Evolutionary conservation across 352 stramenopile genomes (phyloP).

Genomic region (Pythium aphanidermatum): DNA sequence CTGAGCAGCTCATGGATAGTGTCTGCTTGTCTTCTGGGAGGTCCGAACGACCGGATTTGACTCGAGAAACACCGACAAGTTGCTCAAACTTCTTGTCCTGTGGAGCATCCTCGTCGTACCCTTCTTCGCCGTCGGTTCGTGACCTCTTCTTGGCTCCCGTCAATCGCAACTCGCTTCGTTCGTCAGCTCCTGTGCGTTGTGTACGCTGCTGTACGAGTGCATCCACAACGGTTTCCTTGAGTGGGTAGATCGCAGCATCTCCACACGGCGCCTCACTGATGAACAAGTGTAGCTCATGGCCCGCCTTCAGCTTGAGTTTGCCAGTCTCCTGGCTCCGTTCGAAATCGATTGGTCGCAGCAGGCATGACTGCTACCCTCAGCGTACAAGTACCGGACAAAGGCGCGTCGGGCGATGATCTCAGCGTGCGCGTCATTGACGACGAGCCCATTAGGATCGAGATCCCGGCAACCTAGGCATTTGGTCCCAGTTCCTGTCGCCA

Average conservation of each 20-base stretch:
- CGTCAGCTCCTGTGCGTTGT: slow-evolving; percentile 7
- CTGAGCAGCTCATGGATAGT: slow-evolving; percentile 90
- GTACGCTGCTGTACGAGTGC: slow-evolving; percentile 41
- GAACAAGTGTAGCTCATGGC: slow-evolving; percentile 85
- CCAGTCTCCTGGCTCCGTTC: slow-evolving; percentile 19
- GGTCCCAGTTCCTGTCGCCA: slow-evolving; percentile 57
- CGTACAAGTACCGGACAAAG: slow-evolving; percentile 82
- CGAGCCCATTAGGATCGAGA: slow-evolving; percentile 57
- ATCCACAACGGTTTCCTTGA: slow-evolving; percentile 68
- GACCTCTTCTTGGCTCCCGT: slow-evolving; percentile 60
- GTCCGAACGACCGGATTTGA: slow-evolving; percentile 92
- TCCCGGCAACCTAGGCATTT: slow-evolving; percentile 75
- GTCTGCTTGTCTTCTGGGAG: slow-evolving; percentile 80
- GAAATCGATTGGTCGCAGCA: slow-evolving; percentile 43
- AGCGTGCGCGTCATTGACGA: slow-evolving; percentile 92
- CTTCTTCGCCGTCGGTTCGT: background rate
- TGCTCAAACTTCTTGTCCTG: slow-evolving; percentile 60
- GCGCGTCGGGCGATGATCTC: slow-evolving; percentile 87
- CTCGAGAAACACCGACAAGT: slow-evolving; percentile 62
- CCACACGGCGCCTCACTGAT: slow-evolving; percentile 92
- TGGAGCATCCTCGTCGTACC: background rate
- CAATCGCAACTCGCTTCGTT: slow-evolving; percentile 41
- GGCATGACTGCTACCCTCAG: slow-evolving; percentile 33
- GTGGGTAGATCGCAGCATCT: slow-evolving; percentile 90
- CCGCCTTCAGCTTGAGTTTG: slow-evolving; percentile 41